Evolutionary conservation across 495 filamentous ascomycete species (phyloP).

Genomic region (Rusavskia elegans): DNA sequence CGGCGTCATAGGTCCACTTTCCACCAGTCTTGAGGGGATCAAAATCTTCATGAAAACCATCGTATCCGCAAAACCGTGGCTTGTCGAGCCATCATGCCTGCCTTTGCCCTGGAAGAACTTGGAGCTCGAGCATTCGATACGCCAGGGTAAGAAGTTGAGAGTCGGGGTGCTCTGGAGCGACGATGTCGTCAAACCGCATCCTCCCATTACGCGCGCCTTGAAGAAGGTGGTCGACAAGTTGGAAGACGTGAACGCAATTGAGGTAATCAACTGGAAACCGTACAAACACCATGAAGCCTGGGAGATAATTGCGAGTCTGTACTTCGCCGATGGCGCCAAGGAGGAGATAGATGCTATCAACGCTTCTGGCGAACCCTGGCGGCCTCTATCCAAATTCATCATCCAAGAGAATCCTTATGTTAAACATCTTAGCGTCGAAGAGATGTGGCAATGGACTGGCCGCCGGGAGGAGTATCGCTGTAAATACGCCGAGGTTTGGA

Average conservation of each 20-base stretch:
- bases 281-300: conserved; percentile 45
- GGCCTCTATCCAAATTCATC: conserved; percentile 40
- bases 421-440: conserved; percentile 21
- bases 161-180: conserved; percentile 59
- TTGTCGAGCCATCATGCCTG: conserved; percentile 38
- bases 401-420: conserved; percentile 33
- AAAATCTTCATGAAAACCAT: conserved; percentile 47
- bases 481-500: conserved; percentile 45
- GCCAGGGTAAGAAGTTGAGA: conserved; percentile 33
- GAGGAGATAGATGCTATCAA: conserved; percentile 28
- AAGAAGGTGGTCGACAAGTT: conserved; percentile 39
- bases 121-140: conserved; percentile 9
- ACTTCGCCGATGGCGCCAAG: conserved; percentile 37
- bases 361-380: conserved; percentile 37
- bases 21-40: conserved; percentile 42
- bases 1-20: conserved; percentile 46
- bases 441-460: conserved; percentile 28
- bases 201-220: conserved; percentile 47
- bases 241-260: conserved; percentile 27
- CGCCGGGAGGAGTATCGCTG: conserved; percentile 40
- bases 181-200: conserved; percentile 53
- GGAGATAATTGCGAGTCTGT: conserved; percentile 40
- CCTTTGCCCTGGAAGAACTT: conserved; percentile 42
- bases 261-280: conserved; percentile 49
- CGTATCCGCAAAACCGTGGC: conserved; percentile 44